A percentile compares a stretch with the other conserved stretches of the same genome.
These are phyloP conservation scores for Bromus sterilis DNA, from an alignment of 176 grass and related monocot genomes.

Conservation along the genomic window DNA sequence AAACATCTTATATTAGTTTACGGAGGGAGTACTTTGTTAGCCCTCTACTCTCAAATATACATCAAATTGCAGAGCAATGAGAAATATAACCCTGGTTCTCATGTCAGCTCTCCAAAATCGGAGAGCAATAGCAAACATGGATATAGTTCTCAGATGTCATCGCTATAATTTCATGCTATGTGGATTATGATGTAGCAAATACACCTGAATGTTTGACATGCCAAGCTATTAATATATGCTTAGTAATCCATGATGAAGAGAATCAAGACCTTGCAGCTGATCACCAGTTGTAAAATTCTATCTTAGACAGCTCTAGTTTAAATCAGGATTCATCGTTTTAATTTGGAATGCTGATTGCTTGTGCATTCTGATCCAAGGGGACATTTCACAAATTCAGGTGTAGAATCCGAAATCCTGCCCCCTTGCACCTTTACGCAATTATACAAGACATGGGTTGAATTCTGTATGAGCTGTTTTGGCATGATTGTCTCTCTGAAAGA, in stretches of 20 bases:
- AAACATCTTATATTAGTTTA: no score
- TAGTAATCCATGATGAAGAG: neutral
- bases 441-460: slow-evolving; percentile 6
- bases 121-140: neutral
- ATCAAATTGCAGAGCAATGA: neutral
- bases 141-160: neutral
- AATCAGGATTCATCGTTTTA: neutral
- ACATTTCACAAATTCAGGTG: neutral
- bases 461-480: slow-evolving; percentile 11
- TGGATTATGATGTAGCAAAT: neutral
- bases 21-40: neutral
- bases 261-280: neutral
- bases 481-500: slow-evolving; percentile 26
- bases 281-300: neutral
- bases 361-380: neutral
- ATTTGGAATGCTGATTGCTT: neutral
- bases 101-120: neutral
- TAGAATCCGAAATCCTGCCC: neutral
- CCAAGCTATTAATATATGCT: neutral
- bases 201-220: neutral
- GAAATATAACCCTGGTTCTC: neutral
- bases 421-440: neutral
- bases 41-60: neutral
- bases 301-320: neutral
- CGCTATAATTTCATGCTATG: neutral